These are phyloP conservation scores for Phaeosphaeriaceae sp. DNA, from an alignment of 2,329 filamentous ascomycete genomes.

Conservation along the genomic window DNA sequence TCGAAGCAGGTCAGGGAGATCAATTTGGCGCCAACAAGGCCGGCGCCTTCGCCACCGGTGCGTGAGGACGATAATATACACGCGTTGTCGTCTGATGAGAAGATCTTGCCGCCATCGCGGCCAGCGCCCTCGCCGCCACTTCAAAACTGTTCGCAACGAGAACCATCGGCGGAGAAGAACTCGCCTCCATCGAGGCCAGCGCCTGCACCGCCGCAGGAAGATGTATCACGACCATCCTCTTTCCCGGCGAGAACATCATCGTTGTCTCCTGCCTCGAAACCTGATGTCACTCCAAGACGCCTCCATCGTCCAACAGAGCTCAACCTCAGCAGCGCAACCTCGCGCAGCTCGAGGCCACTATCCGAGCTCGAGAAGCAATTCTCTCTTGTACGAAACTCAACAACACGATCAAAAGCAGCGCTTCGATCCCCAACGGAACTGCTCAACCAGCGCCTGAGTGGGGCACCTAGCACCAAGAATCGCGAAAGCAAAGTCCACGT, in stretches of 20 bases:
- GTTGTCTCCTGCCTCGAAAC: constrained; percentile 12
- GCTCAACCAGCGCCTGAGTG: constrained; percentile 36
- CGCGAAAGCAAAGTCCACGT: constrained; percentile 27
- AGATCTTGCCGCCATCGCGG: neutral
- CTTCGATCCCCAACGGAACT: constrained; percentile 43
- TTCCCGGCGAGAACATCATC: constrained; percentile 13
- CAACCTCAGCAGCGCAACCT: constrained; percentile 25
- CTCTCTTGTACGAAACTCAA: constrained; percentile 41
- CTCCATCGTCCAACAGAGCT: constrained; percentile 39
- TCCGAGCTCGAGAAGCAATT: constrained; percentile 42
- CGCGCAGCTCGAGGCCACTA: constrained; percentile 24
- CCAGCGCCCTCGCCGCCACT: neutral
- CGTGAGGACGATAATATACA: neutral
- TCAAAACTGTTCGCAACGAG: neutral
- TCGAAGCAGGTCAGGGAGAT: neutral
- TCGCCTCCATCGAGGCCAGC: neutral
- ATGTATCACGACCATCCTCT: constrained; percentile 10
- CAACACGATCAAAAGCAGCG: constrained; percentile 35
- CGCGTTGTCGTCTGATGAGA: neutral
- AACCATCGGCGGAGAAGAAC: neutral
- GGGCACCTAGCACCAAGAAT: constrained; percentile 24
- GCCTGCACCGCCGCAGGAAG: neutral
- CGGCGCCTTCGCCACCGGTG: neutral
- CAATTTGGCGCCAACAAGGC: neutral
- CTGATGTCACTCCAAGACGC: constrained; percentile 22